Conservation (phyloP, 441 rosid genomes). For the Erodium texanum region DNA sequence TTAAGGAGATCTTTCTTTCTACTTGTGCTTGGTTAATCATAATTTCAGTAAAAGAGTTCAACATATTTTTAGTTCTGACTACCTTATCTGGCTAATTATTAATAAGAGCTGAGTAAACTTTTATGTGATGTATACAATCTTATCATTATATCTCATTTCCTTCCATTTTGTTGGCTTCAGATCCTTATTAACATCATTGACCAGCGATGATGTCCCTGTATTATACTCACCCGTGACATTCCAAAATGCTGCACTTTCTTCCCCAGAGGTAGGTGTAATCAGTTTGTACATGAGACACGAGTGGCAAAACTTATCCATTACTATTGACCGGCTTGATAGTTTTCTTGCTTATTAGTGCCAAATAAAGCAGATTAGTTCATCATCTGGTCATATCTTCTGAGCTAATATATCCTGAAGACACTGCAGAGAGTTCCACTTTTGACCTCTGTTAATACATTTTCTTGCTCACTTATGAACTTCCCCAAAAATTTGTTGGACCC, state of each 20-base stretch:
- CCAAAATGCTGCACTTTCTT: constrained; percentile 70
- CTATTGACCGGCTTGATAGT: background rate
- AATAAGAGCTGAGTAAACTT: background rate
- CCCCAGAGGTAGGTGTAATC: constrained; percentile 24
- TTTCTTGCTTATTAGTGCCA: background rate
- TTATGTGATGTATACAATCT: background rate
- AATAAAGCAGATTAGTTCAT: background rate
- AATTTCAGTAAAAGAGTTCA: background rate
- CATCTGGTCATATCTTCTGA: background rate
- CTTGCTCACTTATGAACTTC: background rate
- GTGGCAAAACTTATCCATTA: background rate
- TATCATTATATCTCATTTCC: constrained; percentile 17
- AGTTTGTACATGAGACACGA: background rate
- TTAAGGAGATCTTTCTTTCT: background rate
- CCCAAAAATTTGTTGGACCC: background rate
- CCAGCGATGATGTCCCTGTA: constrained; percentile 64
- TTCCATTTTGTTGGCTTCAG: constrained; percentile 34
- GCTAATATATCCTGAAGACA: background rate
- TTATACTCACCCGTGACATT: constrained; percentile 73
- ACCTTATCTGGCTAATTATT: background rate
- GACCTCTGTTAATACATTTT: background rate
- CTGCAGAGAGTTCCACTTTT: background rate
- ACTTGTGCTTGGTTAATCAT: background rate
- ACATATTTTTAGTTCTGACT: background rate
- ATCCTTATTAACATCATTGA: constrained; percentile 56